Base-by-base conservation (phyloP, 495 filamentous ascomycete species). In the Tuber indicum region DNA sequence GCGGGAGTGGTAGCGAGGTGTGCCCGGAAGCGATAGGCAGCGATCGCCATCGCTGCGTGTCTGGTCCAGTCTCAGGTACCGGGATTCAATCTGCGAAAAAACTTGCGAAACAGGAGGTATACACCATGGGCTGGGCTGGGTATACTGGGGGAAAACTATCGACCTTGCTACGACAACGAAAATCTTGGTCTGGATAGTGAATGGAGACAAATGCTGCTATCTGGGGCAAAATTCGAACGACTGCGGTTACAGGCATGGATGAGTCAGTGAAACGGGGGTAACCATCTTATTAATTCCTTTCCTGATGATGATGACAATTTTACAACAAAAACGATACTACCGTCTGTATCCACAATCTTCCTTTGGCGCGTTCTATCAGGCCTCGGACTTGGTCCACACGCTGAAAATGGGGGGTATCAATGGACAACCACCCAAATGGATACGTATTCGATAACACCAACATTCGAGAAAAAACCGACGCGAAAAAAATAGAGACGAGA, bases 401-500 rank as follows among this genome's bases (percentile, higher is more conserved):
- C 58, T 16, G 26, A 36, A 66, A 66, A 71, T 73, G 36, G 47
- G 69, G 70, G 77, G 71, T 72, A 47, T 21, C 70, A 16, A 8
- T 71, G 16, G 49, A 49, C 21, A 74, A 49, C 49, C 44, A 47
- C 74, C 47, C 76, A 1, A 69, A 46, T 32, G 47, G 74, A 47
- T 66, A 78, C 62, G 71, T 72, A 69, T 79, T 70, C 72, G 26
- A 70, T 47, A 73, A 8, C 58, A 66, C 58, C 58, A 36, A 66
- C 26, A 66, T 66, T 66, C 58, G 58, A 16, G 46, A 44, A 76
- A 80, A 74, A 52, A 76, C 47, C 66, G 72, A 75, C 36, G n/a
- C 17, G 41, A 75, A 14, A 76, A 78, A 71, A 47, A 62, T 39
- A 44, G 78, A 76, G 78, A 74, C 71, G 74, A 79, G 76, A 47